Percentiles rank a stretch among this genome's conserved stretches.
Conservation (phyloP, 2,329 filamentous ascomycete species). For the Huntiella abstrusa region DNA sequence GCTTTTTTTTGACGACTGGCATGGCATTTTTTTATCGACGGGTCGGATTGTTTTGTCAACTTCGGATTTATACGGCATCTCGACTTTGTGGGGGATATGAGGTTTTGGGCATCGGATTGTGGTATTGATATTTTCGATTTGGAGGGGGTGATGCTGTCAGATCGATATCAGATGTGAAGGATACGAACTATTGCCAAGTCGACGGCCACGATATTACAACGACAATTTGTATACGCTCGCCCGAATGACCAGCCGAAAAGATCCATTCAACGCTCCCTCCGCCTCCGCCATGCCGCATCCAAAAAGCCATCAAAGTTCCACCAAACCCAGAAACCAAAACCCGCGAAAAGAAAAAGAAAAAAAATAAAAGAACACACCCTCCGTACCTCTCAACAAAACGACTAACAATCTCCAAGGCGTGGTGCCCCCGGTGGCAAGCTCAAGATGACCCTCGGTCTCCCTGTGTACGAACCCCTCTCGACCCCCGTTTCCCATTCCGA, state of each 20-base stretch:
- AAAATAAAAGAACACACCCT: not conserved
- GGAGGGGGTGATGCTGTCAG: not conserved
- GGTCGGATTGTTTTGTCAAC: too few relatives aligned
- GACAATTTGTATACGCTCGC: not conserved
- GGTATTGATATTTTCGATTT: not conserved
- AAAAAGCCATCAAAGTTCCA: not conserved
- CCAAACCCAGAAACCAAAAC: not conserved
- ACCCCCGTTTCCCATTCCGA: not conserved
- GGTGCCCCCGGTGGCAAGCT: slow-evolving; percentile 99
- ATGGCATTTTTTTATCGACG: too few relatives aligned
- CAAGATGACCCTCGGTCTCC: slow-evolving; percentile 99
- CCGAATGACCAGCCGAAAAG: too few relatives aligned
- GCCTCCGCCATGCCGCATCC: too few relatives aligned
- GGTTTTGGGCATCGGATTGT: not conserved
- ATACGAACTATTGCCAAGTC: not conserved
- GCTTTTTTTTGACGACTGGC: too few relatives aligned
- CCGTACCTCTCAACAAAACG: slow-evolving; percentile 14
- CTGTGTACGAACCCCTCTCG: slow-evolving; percentile 54
- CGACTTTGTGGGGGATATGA: not conserved
- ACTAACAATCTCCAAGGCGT: slow-evolving; percentile 34
- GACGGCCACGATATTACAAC: not conserved
- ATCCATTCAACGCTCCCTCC: too few relatives aligned
- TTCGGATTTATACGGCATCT: too few relatives aligned
- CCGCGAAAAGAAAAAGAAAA: not conserved
- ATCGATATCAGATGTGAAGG: not conserved